phyloP scores from a whole-genome alignment of 768 basidiomycete genomes.

The Panellus pusillus region DNA sequence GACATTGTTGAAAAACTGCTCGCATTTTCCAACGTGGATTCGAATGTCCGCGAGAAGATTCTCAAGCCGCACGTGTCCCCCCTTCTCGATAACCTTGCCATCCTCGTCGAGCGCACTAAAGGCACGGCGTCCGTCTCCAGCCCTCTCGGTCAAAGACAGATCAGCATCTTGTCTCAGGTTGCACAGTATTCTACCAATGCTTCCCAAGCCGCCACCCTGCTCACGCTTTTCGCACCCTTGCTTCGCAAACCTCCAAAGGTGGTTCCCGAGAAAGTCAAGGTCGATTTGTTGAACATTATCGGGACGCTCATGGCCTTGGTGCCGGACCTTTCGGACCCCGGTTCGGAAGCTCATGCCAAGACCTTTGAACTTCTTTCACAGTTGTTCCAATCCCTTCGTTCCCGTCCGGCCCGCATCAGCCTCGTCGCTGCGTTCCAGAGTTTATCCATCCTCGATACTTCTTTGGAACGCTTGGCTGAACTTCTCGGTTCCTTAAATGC shows the following conservation, averaged over 20 bases:
- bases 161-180: slow-evolving; percentile 76
- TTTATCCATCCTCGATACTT: slow-evolving; percentile 43
- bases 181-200: slow-evolving; percentile 72
- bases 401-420: slow-evolving; percentile 65
- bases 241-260: slow-evolving; percentile 73
- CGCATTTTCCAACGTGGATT: slow-evolving; percentile 51
- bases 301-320: slow-evolving; percentile 66
- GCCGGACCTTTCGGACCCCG: slow-evolving; percentile 52
- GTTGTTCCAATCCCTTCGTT: slow-evolving; percentile 76
- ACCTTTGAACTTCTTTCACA: slow-evolving; percentile 69
- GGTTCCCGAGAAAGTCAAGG: slow-evolving; percentile 85
- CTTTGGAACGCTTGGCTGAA: slow-evolving; percentile 48
- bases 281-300: slow-evolving; percentile 74
- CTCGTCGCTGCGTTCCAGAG: slow-evolving; percentile 66
- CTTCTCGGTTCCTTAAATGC: slow-evolving; percentile 77
- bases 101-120: slow-evolving; percentile 64
- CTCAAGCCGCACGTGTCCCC: slow-evolving; percentile 70
- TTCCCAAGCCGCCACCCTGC: slow-evolving; percentile 69
- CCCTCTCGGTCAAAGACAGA: slow-evolving; percentile 77
- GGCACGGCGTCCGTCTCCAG: slow-evolving; percentile 50
- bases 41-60: slow-evolving; percentile 47
- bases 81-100: slow-evolving; percentile 71
- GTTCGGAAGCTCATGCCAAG: slow-evolving; percentile 45
- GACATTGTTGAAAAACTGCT: slow-evolving; percentile 81
- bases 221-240: slow-evolving; percentile 74